These are phyloP conservation scores for Geranium brycei DNA, from an alignment of 345 rosid genomes.

Conservation along the genomic window DNA sequence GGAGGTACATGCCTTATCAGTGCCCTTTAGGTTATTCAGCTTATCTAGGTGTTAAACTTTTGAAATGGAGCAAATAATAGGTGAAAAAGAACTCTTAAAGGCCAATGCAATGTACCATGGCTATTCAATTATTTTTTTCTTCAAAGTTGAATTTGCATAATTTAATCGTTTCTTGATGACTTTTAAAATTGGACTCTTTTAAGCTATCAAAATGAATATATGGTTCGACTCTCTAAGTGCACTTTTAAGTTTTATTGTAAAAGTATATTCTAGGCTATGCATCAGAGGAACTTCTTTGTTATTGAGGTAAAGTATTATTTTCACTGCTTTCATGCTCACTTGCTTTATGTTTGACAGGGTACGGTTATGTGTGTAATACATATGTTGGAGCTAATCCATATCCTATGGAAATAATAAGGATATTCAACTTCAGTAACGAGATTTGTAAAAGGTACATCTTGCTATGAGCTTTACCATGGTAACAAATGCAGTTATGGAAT, in stretches of 20 bases:
- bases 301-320: not conserved
- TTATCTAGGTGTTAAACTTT: not conserved
- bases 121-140: too few species aligned
- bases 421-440: slow-evolving; percentile 67
- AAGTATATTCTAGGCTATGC: not conserved
- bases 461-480: slow-evolving; percentile 7
- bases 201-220: not conserved
- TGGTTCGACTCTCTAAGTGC: not conserved
- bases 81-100: too few species aligned
- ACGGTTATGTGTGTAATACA: slow-evolving; percentile 66
- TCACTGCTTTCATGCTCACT: slow-evolving; percentile 7
- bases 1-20: slow-evolving; percentile 41
- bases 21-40: not conserved
- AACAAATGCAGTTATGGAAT: not conserved
- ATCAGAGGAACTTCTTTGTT: not conserved
- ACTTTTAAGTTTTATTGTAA: not conserved
- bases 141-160: too few species aligned
- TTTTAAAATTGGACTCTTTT: not conserved
- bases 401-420: slow-evolving; percentile 68
- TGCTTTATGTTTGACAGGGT: slow-evolving; percentile 32
- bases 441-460: slow-evolving; percentile 55
- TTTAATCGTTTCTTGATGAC: not conserved
- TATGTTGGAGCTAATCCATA: slow-evolving; percentile 39
- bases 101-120: too few species aligned
- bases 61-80: not conserved